These are phyloP conservation scores for Senna siamea DNA, from an alignment of 306 rosid species.

Conservation along the genomic window DNA sequence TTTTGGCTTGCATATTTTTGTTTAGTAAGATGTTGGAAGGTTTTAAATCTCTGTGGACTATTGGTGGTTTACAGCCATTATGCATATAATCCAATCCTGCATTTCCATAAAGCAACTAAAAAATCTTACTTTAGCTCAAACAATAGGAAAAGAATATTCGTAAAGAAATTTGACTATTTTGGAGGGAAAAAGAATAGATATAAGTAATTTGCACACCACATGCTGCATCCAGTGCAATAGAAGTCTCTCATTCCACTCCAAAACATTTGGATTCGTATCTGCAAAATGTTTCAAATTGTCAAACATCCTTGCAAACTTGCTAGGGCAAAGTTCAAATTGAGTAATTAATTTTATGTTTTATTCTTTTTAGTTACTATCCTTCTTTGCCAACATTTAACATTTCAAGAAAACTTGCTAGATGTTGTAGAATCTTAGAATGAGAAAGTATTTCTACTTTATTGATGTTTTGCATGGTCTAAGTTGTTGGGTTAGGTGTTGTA, in stretches of 20 bases:
- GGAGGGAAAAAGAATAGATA: no score
- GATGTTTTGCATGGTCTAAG: not conserved
- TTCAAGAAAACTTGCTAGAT: no score
- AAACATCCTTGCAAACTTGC: not conserved
- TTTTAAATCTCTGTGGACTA: constrained; percentile 60
- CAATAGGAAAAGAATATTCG: no score
- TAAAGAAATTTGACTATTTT: no score
- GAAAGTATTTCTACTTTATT: not conserved
- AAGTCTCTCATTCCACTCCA: constrained; percentile 39
- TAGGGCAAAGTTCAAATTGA: not conserved
- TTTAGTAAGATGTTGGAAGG: constrained; percentile 58
- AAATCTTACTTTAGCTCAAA: no score
- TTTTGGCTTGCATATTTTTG: constrained; percentile 47
- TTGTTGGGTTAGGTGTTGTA: not conserved
- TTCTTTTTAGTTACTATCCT: no score
- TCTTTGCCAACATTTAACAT: no score
- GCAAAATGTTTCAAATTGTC: not conserved
- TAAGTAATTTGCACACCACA: constrained; percentile 6
- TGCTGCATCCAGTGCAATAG: constrained; percentile 31
- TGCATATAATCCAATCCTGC: constrained; percentile 49
- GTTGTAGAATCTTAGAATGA: constrained; percentile 23
- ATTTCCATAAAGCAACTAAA: no score
- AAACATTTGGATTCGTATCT: constrained; percentile 15
- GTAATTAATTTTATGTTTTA: no score
- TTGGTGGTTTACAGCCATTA: constrained; percentile 46